These are phyloP conservation scores for Phytophthora vignae DNA, from an alignment of 352 stramenopile genomes.

Conservation along the genomic window DNA sequence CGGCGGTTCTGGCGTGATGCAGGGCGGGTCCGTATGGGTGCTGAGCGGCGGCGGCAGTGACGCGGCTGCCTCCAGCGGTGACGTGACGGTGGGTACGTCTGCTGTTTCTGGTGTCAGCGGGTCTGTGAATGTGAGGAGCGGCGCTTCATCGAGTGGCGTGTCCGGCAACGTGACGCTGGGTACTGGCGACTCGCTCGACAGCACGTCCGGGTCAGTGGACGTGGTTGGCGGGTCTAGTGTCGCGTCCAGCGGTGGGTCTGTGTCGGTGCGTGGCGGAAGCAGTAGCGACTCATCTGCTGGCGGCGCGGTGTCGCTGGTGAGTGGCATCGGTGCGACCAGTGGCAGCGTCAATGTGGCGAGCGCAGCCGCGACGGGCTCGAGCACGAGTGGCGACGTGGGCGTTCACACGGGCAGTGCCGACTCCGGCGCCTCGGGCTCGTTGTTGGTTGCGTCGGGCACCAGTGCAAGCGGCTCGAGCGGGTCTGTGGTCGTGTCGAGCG, in stretches of 20 bases:
- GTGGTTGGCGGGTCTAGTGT: conserved; percentile 20
- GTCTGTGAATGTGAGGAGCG: too few relatives aligned
- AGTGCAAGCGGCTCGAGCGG: not conserved
- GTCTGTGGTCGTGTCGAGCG: conserved; percentile 25
- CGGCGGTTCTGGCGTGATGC: conserved; percentile 7
- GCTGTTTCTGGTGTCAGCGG: not conserved
- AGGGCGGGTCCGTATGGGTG: conserved; percentile 8
- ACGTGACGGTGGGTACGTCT: conserved; percentile 9
- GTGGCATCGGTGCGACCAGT: too few relatives aligned
- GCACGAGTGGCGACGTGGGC: conserved; percentile 29
- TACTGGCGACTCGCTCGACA: too few relatives aligned
- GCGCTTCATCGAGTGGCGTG: too few relatives aligned
- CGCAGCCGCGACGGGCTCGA: conserved; percentile 26
- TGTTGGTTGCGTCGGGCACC: conserved; percentile 22
- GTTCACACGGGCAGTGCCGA: conserved; percentile 27
- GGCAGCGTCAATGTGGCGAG: too few relatives aligned
- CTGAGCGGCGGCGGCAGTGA: conserved; percentile 13
- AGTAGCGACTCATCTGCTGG: not conserved
- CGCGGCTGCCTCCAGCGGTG: conserved; percentile 17
- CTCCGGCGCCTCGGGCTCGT: conserved; percentile 26
- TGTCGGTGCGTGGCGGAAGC: not conserved
- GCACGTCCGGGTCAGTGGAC: not conserved
- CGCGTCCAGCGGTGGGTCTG: conserved; percentile 10
- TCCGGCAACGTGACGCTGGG: too few relatives aligned
- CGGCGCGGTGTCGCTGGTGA: too few relatives aligned